phyloP scores from a whole-genome alignment of 176 grass and related monocot genomes.

The Juncus inflexus region DNA sequence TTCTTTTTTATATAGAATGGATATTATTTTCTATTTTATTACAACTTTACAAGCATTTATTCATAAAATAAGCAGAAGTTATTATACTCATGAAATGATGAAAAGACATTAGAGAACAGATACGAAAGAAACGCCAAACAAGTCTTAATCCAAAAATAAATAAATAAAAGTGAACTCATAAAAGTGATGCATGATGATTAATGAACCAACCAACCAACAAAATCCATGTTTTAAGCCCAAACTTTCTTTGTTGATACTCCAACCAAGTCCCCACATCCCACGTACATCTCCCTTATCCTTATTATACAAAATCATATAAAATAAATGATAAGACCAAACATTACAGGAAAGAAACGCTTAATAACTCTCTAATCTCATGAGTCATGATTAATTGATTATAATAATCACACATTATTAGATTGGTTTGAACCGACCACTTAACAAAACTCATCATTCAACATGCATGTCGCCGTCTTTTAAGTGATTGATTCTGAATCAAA shows the following conservation, averaged over 20 bases:
- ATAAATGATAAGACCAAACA: neutral
- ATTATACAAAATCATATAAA: neutral
- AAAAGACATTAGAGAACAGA: too few relatives aligned
- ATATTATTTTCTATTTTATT: too few relatives aligned
- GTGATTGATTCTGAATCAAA: constrained; percentile 2
- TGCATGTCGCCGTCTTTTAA: neutral
- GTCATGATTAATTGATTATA: too few relatives aligned
- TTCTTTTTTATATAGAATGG: too few relatives aligned
- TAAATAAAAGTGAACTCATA: too few relatives aligned
- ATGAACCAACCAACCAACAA: constrained; percentile 21
- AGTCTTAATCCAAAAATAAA: too few relatives aligned
- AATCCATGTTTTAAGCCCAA: constrained; percentile 23
- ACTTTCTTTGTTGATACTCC: constrained; percentile 27
- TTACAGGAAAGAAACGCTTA: neutral
- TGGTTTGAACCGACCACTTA: constrained; percentile 13
- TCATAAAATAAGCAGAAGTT: too few relatives aligned
- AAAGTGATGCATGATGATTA: constrained; percentile 10
- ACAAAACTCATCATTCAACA: constrained; percentile 14
- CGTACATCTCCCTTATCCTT: neutral
- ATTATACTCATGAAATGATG: too few relatives aligned
- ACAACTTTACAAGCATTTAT: too few relatives aligned
- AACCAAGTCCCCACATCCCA: constrained; percentile 9
- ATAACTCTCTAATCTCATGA: constrained; percentile 4
- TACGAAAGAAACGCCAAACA: too few relatives aligned
- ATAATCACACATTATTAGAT: constrained; percentile 14